Percentiles rank a stretch among this genome's conserved stretches.
Conservation (phyloP, 108 stramenopile genomes). For the Nannochloropsis salina region DNA sequence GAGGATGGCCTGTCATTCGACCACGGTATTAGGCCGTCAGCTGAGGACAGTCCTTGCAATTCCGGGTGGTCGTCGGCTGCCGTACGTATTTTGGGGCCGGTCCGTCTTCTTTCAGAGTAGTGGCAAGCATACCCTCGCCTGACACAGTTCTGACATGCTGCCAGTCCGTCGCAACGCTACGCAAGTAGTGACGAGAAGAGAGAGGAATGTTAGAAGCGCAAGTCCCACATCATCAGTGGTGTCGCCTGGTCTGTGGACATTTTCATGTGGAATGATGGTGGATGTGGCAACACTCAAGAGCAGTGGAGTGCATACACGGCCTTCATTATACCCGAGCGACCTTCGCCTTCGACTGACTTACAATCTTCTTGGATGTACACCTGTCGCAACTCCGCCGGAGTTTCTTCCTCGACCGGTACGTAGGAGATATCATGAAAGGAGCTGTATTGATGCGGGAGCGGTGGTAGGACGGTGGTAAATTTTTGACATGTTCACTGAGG, state of each 20-base stretch:
- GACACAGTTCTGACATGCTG: slow-evolving; percentile 1
- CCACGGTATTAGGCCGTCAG: slow-evolving; percentile 2
- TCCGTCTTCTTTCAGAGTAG: neutral
- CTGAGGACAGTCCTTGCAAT: neutral
- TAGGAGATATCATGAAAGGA: neutral
- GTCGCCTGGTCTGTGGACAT: no score
- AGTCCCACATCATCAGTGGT: no score
- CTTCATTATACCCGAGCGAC: no score
- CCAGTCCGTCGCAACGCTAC: neutral
- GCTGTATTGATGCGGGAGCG: no score
- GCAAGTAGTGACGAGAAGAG: neutral
- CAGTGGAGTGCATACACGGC: no score
- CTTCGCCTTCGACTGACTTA: neutral
- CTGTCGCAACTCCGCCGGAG: neutral
- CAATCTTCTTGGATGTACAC: slow-evolving; percentile 9
- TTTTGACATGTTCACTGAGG: no score
- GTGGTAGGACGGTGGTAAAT: no score
- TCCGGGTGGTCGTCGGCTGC: neutral
- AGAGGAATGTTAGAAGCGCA: neutral
- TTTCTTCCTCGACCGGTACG: neutral
- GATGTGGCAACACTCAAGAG: no score
- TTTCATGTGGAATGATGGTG: no score
- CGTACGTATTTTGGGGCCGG: neutral
- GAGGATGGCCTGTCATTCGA: neutral
- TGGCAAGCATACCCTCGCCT: neutral